Base-by-base conservation (phyloP, 495 filamentous ascomycete species). In the Parathielavia hyrcaniae region DNA sequence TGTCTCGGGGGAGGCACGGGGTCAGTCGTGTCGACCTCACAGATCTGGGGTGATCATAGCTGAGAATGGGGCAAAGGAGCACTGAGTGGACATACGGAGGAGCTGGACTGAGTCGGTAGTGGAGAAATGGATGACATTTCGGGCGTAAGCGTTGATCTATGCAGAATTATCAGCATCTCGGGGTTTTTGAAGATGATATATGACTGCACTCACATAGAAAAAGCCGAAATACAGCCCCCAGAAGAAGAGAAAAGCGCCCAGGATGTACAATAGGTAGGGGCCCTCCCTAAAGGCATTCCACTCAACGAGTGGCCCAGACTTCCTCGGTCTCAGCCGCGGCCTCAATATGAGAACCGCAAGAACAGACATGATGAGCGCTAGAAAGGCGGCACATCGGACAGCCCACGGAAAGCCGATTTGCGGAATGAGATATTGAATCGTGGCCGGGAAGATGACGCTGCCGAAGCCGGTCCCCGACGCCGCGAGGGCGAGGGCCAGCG, bases 221-320 rank as follows among this genome's bases (percentile, higher is more conserved):
- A 63, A 73, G 4, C 70, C 74, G 61, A 78, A 77, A 56, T 73
- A 77, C 22, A 78, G 59, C 11, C 69, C 71, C 69, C 65, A 76
- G 44, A 73, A 75, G 62, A 75, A 62, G 22, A 77, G 45, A 41
- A 75, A 76, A 0, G 70, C 58, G 8, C 69, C 73, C 14, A 70
- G 55, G 17, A 64, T 58, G 60, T 70, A 78, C 34, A 77, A 56
- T 2, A 68, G 32, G 32, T 75, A 78, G 0, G 74, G 68, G 1
- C 55, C 59, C 56, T 78, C 75, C 40, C 62, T 67, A 50, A 77
- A 75, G 1, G 74, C 73, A 9, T 61, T 43, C 72, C 73, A 75
- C 22, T 78, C 75, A 16, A 78, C 58, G 17, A 75, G 20, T 9
- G 72, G 67, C 0, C 74, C 73, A 1, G 64, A 23, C 53, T 51